Evolutionary conservation across 805 yeast species (phyloP).

Genomic region (Jamesozyma rosinii): DNA sequence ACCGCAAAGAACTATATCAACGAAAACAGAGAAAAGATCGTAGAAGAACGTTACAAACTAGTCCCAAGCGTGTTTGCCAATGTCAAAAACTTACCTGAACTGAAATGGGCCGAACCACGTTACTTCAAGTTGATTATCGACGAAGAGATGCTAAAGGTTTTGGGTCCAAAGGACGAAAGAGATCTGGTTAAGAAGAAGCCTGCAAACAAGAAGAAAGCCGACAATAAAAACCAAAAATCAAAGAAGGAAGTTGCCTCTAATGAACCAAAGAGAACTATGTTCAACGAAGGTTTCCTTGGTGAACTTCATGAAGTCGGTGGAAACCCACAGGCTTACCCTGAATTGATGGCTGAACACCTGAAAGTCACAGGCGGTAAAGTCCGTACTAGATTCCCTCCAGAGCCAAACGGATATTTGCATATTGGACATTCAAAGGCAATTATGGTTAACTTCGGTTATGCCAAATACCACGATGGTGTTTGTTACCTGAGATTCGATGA

Average conservation of each 20-base stretch:
- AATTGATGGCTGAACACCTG: slow-evolving; percentile 72
- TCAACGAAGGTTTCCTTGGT: slow-evolving; percentile 90
- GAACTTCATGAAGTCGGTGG: slow-evolving; percentile 92
- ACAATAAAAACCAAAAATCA: slow-evolving; percentile 21
- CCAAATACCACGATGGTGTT: slow-evolving; percentile 72
- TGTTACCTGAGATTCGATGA: slow-evolving; percentile 94
- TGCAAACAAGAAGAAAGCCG: slow-evolving; percentile 31
- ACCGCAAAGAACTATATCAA: slow-evolving; percentile 54
- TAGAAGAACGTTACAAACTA: slow-evolving; percentile 64
- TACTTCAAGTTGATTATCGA: slow-evolving; percentile 84
- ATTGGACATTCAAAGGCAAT: slow-evolving; percentile 98
- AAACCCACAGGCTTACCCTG: slow-evolving; percentile 84
- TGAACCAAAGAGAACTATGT: slow-evolving; percentile 58
- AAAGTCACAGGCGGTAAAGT: slow-evolving; percentile 73
- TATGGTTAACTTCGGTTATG: slow-evolving; percentile 96
- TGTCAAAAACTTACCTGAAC: slow-evolving; percentile 58
- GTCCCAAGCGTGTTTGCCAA: slow-evolving; percentile 73
- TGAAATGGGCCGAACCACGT: slow-evolving; percentile 90
- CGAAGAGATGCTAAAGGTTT: slow-evolving; percentile 52
- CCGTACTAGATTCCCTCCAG: slow-evolving; percentile 91
- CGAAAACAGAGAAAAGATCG: slow-evolving; percentile 49
- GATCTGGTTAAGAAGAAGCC: slow-evolving; percentile 74
- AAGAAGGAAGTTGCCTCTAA: slow-evolving; percentile 8
- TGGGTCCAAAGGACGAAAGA: slow-evolving; percentile 96
- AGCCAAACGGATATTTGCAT: slow-evolving; percentile 97